phyloP scores from a whole-genome alignment of 208 protist genomes.

The Porcisia deanei region DNA sequence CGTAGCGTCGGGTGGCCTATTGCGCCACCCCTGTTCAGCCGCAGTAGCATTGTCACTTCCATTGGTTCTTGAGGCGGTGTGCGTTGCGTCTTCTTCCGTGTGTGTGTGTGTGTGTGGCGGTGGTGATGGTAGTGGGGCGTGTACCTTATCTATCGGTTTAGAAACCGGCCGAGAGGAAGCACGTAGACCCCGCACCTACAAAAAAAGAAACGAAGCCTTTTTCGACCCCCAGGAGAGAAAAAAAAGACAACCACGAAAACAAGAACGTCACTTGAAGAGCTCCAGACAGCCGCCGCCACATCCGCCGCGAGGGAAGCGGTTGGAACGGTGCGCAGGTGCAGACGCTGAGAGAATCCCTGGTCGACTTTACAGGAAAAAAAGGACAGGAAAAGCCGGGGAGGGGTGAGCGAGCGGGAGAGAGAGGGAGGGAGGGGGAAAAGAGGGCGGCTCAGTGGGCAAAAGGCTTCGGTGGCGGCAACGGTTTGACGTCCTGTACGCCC shows the following conservation, averaged over 20 bases:
- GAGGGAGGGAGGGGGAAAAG: neutral
- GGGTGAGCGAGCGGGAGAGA: neutral
- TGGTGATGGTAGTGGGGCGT: neutral
- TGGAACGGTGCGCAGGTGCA: neutral
- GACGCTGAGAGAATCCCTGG: neutral
- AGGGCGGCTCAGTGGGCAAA: neutral
- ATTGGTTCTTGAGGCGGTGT: neutral
- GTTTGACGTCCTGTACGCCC: neutral
- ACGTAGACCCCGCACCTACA: neutral
- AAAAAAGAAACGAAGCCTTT: neutral
- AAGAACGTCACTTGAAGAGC: neutral
- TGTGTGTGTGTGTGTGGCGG: conserved; percentile 1
- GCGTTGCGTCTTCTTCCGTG: neutral
- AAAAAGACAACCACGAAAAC: no score
- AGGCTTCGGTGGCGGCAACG: neutral
- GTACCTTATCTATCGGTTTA: conserved; percentile 47
- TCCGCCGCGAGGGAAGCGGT: neutral
- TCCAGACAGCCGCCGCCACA: neutral
- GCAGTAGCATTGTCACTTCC: conserved; percentile 1
- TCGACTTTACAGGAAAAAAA: neutral
- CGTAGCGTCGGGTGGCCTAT: conserved; percentile 5
- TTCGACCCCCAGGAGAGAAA: no score
- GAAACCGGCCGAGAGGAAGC: conserved; percentile 40
- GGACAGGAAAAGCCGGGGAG: neutral
- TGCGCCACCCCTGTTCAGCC: conserved; percentile 1